Evolutionary conservation across 192 early-diverging fungal species (phyloP).

Genomic region (Haplosporangium gracile): DNA sequence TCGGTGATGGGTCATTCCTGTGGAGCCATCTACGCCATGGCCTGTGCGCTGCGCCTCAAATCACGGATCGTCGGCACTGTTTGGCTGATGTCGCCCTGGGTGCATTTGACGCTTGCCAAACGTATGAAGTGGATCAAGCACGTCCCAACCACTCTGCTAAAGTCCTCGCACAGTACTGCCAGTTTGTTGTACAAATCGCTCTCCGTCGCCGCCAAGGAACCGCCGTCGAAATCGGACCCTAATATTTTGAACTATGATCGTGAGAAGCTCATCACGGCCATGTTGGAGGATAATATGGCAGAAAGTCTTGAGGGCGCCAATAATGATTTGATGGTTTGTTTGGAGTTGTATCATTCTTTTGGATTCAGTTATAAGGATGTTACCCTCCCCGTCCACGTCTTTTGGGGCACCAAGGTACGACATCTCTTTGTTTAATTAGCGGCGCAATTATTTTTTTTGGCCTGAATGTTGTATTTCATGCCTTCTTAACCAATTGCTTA

Average conservation of each 20-base stretch:
- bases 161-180: conserved; percentile 38
- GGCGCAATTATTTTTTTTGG: background rate
- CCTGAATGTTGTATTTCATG: background rate
- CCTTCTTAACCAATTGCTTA: background rate
- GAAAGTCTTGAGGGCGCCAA: conserved; percentile 58
- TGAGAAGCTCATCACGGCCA: conserved; percentile 55
- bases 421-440: background rate
- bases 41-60: conserved; percentile 56
- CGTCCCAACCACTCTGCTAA: conserved; percentile 55
- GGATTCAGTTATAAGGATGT: conserved; percentile 61
- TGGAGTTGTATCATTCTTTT: conserved; percentile 56
- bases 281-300: conserved; percentile 57
- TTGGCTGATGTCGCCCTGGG: conserved; percentile 60
- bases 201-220: conserved; percentile 55
- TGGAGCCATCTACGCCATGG: conserved; percentile 61
- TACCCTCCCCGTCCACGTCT: conserved; percentile 56
- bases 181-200: conserved; percentile 44
- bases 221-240: conserved; percentile 46
- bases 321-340: conserved; percentile 59
- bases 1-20: conserved; percentile 60
- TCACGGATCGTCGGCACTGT: conserved; percentile 55
- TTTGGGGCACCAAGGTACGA: conserved; percentile 60
- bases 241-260: conserved; percentile 53
- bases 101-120: conserved; percentile 56
- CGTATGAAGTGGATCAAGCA: conserved; percentile 60